These are phyloP conservation scores for Porcisia deanei DNA, from an alignment of 208 protist genomes.

Conservation along the genomic window DNA sequence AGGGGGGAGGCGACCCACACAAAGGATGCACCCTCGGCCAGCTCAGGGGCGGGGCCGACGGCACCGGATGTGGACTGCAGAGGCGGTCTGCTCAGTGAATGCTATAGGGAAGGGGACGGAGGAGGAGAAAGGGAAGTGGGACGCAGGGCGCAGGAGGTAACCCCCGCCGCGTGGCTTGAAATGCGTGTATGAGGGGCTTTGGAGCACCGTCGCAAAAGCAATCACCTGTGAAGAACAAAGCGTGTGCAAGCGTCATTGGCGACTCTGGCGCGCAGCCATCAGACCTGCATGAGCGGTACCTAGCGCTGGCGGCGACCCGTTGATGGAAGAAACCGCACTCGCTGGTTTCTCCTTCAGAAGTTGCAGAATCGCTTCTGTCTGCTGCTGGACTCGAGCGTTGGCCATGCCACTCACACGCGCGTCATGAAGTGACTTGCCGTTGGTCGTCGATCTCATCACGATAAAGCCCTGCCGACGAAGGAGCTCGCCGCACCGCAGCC, in stretches of 20 bases:
- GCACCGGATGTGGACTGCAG: background rate
- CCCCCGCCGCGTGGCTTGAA: background rate
- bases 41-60: too few relatives aligned
- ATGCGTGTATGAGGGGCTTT: background rate
- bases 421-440: background rate
- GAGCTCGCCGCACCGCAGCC: conserved; percentile 22
- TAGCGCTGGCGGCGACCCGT: background rate
- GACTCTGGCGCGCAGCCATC: background rate
- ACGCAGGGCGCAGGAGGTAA: background rate
- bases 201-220: background rate
- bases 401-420: conserved; percentile 5
- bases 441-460: background rate
- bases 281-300: background rate
- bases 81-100: background rate
- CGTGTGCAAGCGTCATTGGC: background rate
- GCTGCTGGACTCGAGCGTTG: conserved; percentile 1
- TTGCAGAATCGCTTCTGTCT: conserved; percentile 19
- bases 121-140: background rate
- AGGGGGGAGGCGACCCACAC: too few relatives aligned
- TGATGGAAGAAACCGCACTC: background rate
- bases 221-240: background rate
- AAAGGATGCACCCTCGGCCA: too few relatives aligned
- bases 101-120: background rate
- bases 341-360: conserved; percentile 3
- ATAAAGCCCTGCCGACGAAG: conserved; percentile 27